Base-by-base conservation (phyloP, 306 rosid genomes). In the Vicia villosa region DNA sequence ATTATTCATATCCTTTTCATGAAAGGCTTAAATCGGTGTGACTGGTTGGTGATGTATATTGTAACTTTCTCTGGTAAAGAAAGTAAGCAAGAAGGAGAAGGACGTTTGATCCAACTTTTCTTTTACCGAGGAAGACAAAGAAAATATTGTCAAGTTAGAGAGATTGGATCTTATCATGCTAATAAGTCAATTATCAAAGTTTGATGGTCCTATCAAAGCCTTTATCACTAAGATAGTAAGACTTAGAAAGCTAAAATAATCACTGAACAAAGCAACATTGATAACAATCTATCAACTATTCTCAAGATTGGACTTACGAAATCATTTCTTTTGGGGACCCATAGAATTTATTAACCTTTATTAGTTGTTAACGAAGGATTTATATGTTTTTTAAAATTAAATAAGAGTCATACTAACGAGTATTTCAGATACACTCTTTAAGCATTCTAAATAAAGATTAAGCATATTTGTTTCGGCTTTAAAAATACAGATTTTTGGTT, bases 101-200 rank as follows among this genome's bases (percentile, higher is more conserved):
- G 85, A 81, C 82, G 58, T 70, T 49, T 63, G 40, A 69, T 72
- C 85, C 26, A 69, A 74, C 77, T 41, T 47, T 68, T 47, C 43
- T 77, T 77, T 40, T 62, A 20, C 17, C 10, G 3, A 52, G 8
- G 24, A 68, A 77, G 52, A 62, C 60, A 64, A 22, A 57, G 26
- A 10, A 65, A 21, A 19, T 1, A 16, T 45, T 46, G 4, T 43
- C 16, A 14, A 70, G 3, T 15, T 8, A 59, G 12, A 62, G 34
- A 57, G n/a, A 4, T 43, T 43, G 15, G 49, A 43, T 14, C 17
- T 42, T 43, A 5, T 36, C 14, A 64, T n/a, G 38, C 41, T 65
- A 47, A 19, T 63, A 62, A 22, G 47, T 64, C 14, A 22, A 16
- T 46, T 22, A 36, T 63, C 45, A 70, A 45, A 1, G 32, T 14